Evolutionary conservation across 1,284 basidiomycete species (phyloP).

Genomic region (Rhodotorula sp.): DNA sequence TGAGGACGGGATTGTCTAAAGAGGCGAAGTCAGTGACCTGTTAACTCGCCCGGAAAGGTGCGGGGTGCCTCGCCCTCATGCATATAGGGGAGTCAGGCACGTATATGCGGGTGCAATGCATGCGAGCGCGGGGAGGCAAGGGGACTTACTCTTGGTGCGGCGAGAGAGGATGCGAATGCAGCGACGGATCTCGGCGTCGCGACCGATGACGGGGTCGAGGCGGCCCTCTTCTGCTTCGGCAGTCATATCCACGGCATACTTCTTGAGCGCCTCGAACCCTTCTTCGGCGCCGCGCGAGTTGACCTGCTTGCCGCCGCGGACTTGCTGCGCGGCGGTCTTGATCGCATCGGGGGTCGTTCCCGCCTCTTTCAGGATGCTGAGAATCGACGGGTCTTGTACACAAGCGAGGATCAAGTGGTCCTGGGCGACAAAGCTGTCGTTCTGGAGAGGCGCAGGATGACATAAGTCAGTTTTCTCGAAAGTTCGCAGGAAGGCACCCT

Average conservation of each 20-base stretch:
- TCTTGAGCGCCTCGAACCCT: constrained; percentile 72
- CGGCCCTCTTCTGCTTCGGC: constrained; percentile 53
- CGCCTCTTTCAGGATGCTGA: constrained; percentile 68
- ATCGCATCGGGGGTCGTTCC: constrained; percentile 68
- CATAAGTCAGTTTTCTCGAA: background rate
- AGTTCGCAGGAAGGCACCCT: too few species aligned
- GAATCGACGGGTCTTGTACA: constrained; percentile 67
- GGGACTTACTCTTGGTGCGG: constrained; percentile 55
- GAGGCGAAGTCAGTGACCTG: background rate
- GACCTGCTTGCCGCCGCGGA: constrained; percentile 74
- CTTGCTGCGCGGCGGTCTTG: constrained; percentile 74
- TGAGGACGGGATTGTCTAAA: constrained; percentile 75
- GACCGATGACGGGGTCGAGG: constrained; percentile 60
- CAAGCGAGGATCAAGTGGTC: constrained; percentile 77
- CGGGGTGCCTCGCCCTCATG: too few species aligned
- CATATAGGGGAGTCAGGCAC: too few species aligned
- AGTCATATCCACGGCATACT: constrained; percentile 50
- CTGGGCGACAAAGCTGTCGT: constrained; percentile 89
- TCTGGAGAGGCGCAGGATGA: constrained; percentile 48
- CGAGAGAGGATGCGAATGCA: constrained; percentile 72
- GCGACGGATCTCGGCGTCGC: constrained; percentile 56
- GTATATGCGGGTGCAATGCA: too few species aligned
- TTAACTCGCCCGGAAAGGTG: too few species aligned
- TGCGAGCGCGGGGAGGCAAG: background rate
- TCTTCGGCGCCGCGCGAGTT: constrained; percentile 78